Evolutionary conservation across 176 grass and related monocot species (phyloP).

Genomic region (Carex myosuroides): DNA sequence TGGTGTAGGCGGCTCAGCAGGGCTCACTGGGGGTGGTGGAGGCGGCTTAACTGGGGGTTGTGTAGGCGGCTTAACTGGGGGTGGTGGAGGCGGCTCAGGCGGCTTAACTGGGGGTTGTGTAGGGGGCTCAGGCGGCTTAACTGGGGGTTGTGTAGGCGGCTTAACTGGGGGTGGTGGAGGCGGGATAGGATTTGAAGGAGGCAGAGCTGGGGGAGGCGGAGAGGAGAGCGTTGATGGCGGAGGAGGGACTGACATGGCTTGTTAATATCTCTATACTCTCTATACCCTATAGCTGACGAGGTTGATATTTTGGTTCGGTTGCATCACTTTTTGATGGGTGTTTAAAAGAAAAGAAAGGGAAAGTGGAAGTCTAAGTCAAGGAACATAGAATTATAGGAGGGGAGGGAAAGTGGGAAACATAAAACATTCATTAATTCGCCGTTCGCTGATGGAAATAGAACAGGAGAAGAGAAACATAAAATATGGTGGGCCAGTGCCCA

Average conservation of each 20-base stretch:
- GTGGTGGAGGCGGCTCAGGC: background rate
- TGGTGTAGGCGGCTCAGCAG: background rate
- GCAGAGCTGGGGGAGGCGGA: background rate
- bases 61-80: background rate
- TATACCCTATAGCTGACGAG: background rate
- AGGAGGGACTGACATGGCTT: background rate
- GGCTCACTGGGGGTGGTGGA: background rate
- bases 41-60: background rate
- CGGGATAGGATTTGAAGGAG: no score
- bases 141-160: background rate
- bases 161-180: background rate
- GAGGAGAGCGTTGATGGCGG: background rate
- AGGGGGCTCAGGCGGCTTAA: background rate
- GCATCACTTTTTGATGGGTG: background rate
- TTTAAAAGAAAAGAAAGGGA: constrained; percentile 3
- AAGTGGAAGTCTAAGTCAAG: background rate
- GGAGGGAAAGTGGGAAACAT: no score
- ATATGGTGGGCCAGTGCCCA: background rate
- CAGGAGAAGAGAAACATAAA: no score
- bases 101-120: background rate
- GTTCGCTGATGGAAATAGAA: background rate
- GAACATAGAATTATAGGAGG: background rate
- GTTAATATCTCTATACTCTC: background rate
- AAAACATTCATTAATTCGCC: background rate
- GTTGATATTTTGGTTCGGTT: background rate